Evolutionary conservation across 495 filamentous ascomycete species (phyloP).

Genomic region (Immersiella caudata): DNA sequence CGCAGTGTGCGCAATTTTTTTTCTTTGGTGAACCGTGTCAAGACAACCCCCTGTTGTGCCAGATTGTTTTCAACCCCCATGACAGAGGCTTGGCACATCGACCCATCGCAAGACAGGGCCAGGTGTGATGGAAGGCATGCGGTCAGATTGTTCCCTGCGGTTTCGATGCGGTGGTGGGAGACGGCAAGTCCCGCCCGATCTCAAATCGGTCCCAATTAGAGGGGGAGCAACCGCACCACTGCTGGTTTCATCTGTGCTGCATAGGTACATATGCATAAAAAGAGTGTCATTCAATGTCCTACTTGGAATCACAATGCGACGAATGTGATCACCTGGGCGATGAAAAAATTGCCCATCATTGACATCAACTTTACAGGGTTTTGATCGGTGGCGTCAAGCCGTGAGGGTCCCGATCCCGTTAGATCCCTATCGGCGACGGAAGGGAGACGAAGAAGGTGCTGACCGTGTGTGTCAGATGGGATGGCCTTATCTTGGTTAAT

Average conservation of each 20-base stretch:
- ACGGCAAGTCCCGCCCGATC: background rate
- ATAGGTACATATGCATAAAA: background rate
- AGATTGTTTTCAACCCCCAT: background rate
- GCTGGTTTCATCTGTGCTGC: background rate
- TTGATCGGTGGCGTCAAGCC: background rate
- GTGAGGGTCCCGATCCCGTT: background rate
- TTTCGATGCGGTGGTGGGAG: background rate
- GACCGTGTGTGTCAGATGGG: background rate
- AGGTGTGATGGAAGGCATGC: background rate
- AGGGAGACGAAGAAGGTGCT: background rate
- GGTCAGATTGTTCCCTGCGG: background rate
- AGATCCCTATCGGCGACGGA: background rate
- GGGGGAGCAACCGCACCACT: too few relatives aligned
- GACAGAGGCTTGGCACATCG: background rate
- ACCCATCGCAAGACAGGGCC: background rate
- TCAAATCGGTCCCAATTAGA: background rate
- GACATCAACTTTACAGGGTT: too few relatives aligned
- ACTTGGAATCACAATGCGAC: too few relatives aligned
- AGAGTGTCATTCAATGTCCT: background rate
- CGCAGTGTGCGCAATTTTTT: background rate
- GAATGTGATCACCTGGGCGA: too few relatives aligned
- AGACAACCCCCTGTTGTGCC: background rate
- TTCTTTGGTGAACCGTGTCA: background rate
- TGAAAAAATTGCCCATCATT: too few relatives aligned
- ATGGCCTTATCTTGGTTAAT: constrained; percentile 15